Evolutionary conservation across 2,329 filamentous ascomycete species (phyloP).

Genomic region (Esteya vermicola): DNA sequence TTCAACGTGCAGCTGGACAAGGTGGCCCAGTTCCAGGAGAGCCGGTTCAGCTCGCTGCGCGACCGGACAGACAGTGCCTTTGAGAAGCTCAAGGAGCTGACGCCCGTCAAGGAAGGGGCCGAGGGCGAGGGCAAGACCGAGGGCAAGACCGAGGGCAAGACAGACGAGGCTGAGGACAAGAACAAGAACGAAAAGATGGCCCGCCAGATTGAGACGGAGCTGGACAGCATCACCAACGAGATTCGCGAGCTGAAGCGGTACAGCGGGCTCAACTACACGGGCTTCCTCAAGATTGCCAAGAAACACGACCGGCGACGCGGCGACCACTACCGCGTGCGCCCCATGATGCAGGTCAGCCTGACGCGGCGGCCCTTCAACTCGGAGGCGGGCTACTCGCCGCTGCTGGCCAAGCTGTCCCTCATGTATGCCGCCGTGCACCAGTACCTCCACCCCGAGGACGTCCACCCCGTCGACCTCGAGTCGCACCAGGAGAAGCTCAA

Average conservation of each 20-base stretch:
- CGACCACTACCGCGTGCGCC: constrained; percentile 71
- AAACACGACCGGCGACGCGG: constrained; percentile 95
- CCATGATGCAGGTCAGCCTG: constrained; percentile 80
- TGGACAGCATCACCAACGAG: constrained; percentile 80
- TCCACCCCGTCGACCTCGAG: constrained; percentile 30
- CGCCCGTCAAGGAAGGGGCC: constrained; percentile 47
- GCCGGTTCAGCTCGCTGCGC: constrained; percentile 49
- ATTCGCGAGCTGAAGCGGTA: constrained; percentile 90
- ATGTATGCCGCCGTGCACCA: constrained; percentile 94
- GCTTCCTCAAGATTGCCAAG: constrained; percentile 95
- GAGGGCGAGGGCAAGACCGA: constrained; percentile 31
- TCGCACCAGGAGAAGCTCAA: constrained; percentile 42
- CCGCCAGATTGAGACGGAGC: constrained; percentile 59
- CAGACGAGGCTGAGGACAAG: constrained; percentile 18
- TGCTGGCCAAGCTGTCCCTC: constrained; percentile 80
- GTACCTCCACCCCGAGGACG: constrained; percentile 46
- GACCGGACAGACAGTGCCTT: constrained; percentile 40
- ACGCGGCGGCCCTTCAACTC: constrained; percentile 88
- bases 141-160: constrained; percentile 2
- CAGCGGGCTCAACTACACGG: constrained; percentile 92
- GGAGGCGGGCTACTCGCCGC: constrained; percentile 72
- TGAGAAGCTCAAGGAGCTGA: constrained; percentile 66
- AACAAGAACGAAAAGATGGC: constrained; percentile 38
- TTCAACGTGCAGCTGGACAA: constrained; percentile 93
- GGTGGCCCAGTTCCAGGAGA: constrained; percentile 76